Conservation (phyloP, 768 basidiomycete species). For the Nevesoporus exiguus region DNA sequence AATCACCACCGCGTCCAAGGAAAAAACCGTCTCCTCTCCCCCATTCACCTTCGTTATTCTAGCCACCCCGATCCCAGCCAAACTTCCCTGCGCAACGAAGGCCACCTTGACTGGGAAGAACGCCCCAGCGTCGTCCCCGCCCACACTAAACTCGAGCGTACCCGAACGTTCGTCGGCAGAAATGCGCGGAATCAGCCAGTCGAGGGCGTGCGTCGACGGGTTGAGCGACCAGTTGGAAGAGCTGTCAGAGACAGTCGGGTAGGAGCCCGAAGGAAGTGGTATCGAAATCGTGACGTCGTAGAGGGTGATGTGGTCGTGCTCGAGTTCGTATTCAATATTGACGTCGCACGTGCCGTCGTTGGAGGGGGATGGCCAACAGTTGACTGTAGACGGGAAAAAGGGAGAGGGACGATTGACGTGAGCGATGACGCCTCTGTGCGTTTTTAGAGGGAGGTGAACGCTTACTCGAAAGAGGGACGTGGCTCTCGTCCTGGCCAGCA, state of each 20-base stretch:
- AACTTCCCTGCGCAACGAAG: slow-evolving; percentile 77
- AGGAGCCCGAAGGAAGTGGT: slow-evolving; percentile 84
- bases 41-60: slow-evolving; percentile 52
- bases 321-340: slow-evolving; percentile 96
- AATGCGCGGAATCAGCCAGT: slow-evolving; percentile 79
- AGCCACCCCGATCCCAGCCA: slow-evolving; percentile 71
- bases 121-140: slow-evolving; percentile 73
- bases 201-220: slow-evolving; percentile 71
- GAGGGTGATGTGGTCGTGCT: slow-evolving; percentile 74
- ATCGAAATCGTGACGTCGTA: slow-evolving; percentile 88
- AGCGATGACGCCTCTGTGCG: background rate
- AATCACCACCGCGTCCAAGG: slow-evolving; percentile 52
- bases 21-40: slow-evolving; percentile 49
- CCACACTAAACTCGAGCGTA: slow-evolving; percentile 86
- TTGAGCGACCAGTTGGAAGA: slow-evolving; percentile 80
- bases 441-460: background rate
- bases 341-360: slow-evolving; percentile 93
- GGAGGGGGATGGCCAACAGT: slow-evolving; percentile 93
- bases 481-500: slow-evolving; percentile 84
- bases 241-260: slow-evolving; percentile 71
- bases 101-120: slow-evolving; percentile 92
- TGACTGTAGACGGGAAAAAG: slow-evolving; percentile 53
- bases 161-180: slow-evolving; percentile 66
- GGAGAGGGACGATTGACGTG: background rate
- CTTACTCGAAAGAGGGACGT: slow-evolving; percentile 89